Evolutionary conservation across 768 basidiomycete species (phyloP).

Genomic region (Boletus tylopilopsis): DNA sequence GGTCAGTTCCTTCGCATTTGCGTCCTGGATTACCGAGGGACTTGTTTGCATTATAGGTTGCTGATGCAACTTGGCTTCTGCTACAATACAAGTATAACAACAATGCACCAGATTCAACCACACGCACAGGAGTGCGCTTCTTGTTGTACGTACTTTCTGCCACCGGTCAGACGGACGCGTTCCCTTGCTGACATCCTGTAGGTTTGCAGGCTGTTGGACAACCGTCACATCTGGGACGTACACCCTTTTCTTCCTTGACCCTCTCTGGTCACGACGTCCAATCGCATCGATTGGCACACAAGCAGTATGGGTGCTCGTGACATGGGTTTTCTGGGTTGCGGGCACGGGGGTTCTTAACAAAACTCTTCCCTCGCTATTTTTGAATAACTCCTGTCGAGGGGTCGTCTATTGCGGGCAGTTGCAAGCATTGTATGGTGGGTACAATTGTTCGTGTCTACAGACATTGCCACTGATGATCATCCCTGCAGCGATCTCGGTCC

Average conservation of each 20-base stretch:
- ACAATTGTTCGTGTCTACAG: neutral
- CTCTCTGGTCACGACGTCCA: slow-evolving; percentile 49
- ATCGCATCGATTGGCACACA: slow-evolving; percentile 58
- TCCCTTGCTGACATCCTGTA: slow-evolving; percentile 22
- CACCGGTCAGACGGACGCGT: neutral
- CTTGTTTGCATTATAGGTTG: slow-evolving; percentile 34
- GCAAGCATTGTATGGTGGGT: slow-evolving; percentile 48
- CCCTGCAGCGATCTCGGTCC: slow-evolving; percentile 43
- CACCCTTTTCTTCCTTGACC: slow-evolving; percentile 59
- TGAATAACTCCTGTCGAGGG: slow-evolving; percentile 37
- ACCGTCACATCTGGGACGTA: slow-evolving; percentile 48
- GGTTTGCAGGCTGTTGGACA: slow-evolving; percentile 62
- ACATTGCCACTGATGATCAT: slow-evolving; percentile 3
- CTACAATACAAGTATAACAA: slow-evolving; percentile 51
- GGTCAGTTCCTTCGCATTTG: slow-evolving; percentile 26
- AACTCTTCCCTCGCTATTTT: slow-evolving; percentile 44
- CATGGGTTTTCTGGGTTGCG: slow-evolving; percentile 60
- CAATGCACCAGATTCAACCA: slow-evolving; percentile 46
- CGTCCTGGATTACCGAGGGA: slow-evolving; percentile 2
- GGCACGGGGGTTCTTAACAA: slow-evolving; percentile 50
- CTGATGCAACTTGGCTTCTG: slow-evolving; percentile 55
- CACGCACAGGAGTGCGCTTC: slow-evolving; percentile 43
- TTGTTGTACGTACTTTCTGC: slow-evolving; percentile 40
- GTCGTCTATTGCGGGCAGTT: slow-evolving; percentile 56
- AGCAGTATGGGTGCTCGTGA: slow-evolving; percentile 53